phyloP scores from a whole-genome alignment of 768 basidiomycete species.

The Rhodotorula paludigena region DNA sequence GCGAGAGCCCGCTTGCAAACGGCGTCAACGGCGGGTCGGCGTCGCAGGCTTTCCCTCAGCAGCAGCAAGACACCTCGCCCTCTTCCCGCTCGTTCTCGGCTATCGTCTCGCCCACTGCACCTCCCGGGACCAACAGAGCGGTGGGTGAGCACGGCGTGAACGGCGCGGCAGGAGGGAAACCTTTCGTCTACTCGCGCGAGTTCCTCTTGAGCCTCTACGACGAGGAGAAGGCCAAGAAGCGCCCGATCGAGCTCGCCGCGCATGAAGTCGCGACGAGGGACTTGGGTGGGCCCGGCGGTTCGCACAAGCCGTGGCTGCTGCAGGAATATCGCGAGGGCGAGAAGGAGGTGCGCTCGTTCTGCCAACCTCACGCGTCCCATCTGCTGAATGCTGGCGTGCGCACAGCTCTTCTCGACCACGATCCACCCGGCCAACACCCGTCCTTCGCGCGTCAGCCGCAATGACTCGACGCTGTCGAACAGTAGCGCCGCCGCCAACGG shows the following conservation, averaged over 20 bases:
- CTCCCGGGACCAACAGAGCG: constrained; percentile 1
- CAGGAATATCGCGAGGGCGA: constrained; percentile 36
- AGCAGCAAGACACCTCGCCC: neutral
- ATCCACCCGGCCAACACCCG: constrained; percentile 35
- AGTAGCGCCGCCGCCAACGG: neutral
- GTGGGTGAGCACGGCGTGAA: neutral
- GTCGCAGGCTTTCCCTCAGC: neutral
- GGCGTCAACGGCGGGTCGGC: neutral
- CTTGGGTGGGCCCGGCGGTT: neutral
- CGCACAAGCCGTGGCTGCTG: constrained; percentile 29
- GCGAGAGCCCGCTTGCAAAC: neutral
- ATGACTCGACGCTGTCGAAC: constrained; percentile 17
- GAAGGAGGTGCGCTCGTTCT: constrained; percentile 34
- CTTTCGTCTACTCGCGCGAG: constrained; percentile 39
- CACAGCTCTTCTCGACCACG: constrained; percentile 35
- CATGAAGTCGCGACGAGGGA: constrained; percentile 33
- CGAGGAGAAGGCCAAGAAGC: constrained; percentile 36
- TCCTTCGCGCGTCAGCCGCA: constrained; percentile 32
- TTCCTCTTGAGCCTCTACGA: constrained; percentile 37
- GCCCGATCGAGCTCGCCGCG: constrained; percentile 32
- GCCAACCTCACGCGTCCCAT: constrained; percentile 7
- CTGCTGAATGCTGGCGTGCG: neutral
- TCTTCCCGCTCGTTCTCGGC: constrained; percentile 32
- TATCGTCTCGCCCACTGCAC: constrained; percentile 23
- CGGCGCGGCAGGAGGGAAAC: constrained; percentile 4